These are phyloP conservation scores for Lithocarpus polystachyus DNA, from an alignment of 306 rosid species.

Conservation along the genomic window DNA sequence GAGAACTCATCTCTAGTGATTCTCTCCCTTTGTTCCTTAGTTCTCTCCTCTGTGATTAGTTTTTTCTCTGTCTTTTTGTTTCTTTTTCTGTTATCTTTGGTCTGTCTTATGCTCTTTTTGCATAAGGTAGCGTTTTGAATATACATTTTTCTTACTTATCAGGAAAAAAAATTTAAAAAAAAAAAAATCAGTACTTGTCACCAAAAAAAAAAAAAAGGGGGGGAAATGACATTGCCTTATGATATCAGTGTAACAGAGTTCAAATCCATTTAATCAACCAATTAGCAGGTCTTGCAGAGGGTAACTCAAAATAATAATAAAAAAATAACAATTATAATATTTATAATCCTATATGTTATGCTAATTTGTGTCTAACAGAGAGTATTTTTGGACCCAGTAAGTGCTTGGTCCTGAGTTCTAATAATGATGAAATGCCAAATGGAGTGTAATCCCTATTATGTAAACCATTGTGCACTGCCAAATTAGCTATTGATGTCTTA, in stretches of 20 bases:
- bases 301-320: neutral
- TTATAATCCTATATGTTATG: neutral
- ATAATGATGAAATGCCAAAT: neutral
- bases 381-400: neutral
- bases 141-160: too few species aligned
- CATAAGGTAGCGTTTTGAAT: too few species aligned
- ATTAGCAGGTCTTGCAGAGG: neutral
- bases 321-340: neutral
- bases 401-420: neutral
- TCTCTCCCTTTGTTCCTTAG: too few species aligned
- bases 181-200: too few species aligned
- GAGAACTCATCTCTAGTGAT: too few species aligned
- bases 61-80: too few species aligned
- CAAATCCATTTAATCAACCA: neutral
- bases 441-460: neutral
- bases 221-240: neutral
- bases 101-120: too few species aligned
- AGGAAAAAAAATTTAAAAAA: too few species aligned
- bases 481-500: neutral
- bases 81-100: too few species aligned
- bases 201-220: neutral
- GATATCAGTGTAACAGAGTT: neutral
- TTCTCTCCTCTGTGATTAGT: too few species aligned
- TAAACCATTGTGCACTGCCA: conserved; percentile 7
- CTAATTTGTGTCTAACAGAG: neutral